Evolutionary conservation across 495 filamentous ascomycete species (phyloP), one percentile per base, ranked within the genome.

Genomic region (Acidomyces sp.): DNA sequence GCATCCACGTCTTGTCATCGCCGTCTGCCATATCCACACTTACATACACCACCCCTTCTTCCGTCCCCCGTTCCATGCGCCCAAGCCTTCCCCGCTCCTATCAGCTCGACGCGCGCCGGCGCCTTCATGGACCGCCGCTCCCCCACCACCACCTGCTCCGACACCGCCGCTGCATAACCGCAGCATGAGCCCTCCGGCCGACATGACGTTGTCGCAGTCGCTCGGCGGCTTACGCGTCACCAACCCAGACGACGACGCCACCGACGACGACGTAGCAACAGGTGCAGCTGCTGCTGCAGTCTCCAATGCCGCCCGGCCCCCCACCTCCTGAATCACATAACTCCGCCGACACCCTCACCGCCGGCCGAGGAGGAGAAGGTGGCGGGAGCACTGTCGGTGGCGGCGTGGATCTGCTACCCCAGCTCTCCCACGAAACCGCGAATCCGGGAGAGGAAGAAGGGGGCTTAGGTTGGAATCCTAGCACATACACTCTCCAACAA

Each of bases 191-290:
- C n/a, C n/a, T n/a, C n/a, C n/a, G n/a, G 40, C 28, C 17, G 46
- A 49, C 27, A 21, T 49, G 50, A 95, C 83, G 59, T 74, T 97
- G 36, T 92, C 90, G 40, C 82, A 85, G 62, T 81, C 85, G 43
- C 70, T 99, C 48, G 92, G 92, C 38, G 92, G 92, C 50, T 68
- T 99, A 59, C 82, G 90, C 51, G 96, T 96, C 55, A 92, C 92
- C 46, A 99, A 99, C 59, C 90, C 92, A 29, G 88, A 95, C 67
- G 77, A 90, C 60, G 71, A 60, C n/a, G n/a, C n/a, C n/a, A n/a
- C n/a, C n/a, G n/a, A n/a, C 22, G 37, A 46, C 15, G 35, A 29
- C 1, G 22, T 28, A 2, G 49, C 50, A 23, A 48, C 73, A 34
- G 76, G 80, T 22, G 67, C 80, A 28, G 63, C 67, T 46, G 72